Evolutionary conservation across 73 alveolate species (phyloP), one percentile per base, ranked within the genome.

Genomic region (Breviolum minutum): DNA sequence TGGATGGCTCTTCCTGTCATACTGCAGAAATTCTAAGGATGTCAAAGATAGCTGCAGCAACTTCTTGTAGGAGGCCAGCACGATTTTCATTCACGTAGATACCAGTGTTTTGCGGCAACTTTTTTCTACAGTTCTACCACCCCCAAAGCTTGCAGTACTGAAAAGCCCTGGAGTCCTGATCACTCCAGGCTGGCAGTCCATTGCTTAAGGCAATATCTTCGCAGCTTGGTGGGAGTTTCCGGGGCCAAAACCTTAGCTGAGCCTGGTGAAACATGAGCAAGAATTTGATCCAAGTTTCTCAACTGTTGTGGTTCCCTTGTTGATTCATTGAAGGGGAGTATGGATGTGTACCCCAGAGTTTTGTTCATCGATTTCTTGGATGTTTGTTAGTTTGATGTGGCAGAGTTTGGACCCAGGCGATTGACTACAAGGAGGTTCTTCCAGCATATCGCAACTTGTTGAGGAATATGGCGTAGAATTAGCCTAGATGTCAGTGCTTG

Each of bases 21-120:
- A 2, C 54, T 3, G 3, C 54, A 40, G 54, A 40, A 40, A 19
- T 27, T 14, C 79, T 27, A 12, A 90, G 97, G 97, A 70, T 90
- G 97, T 71, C 97, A 29, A 90, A 90, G 85, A 70, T 90, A 16
- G 88, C 87, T 8, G 97, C 97, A 14, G 54, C 97, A n/a, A 26
- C 87, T 16, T 71, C 88, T 13, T 73, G 85, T 63, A 13, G 97
- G 40, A 73, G 97, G 97, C 88, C 40, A 26, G 63, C 54, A 40
- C 3, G 54, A 40, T 40, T 40, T 40, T 40, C 3, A 40, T 40
- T 40, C 0, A 3, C 54, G 5, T 40, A 40, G 3, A 40, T n/a
- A 40, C 54, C 5, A 40, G 54, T 40, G 54, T 40, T 40, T 40
- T 40, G 54, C 3, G 54, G 54, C 54, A 40, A 40, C 54, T 40